Evolutionary conservation across 495 filamentous ascomycete genomes (phyloP).

Genomic region (Emericellopsis terricola): DNA sequence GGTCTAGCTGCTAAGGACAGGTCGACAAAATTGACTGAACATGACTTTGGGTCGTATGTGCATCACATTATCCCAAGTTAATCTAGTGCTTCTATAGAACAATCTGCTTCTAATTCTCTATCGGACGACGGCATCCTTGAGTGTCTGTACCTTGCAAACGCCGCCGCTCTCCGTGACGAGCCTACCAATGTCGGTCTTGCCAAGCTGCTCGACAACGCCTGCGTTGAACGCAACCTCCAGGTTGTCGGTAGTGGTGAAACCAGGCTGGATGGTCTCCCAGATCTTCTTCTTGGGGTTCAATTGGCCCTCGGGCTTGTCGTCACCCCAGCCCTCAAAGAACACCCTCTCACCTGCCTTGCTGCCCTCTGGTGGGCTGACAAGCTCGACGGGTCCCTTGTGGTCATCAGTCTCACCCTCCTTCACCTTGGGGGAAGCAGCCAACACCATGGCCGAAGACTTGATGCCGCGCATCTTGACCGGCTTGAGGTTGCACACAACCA

Average conservation of each 20-base stretch:
- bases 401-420: constrained; percentile 64
- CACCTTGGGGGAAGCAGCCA: constrained; percentile 73
- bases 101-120: too few species aligned
- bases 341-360: constrained; percentile 70
- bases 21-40: too few species aligned
- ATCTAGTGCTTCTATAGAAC: too few species aligned
- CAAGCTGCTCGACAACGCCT: constrained; percentile 25
- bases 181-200: constrained; percentile 48
- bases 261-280: constrained; percentile 90
- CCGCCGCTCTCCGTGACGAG: constrained; percentile 53
- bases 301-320: constrained; percentile 75
- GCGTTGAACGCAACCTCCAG: constrained; percentile 55
- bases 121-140: constrained; percentile 56
- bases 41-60: too few species aligned
- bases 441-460: constrained; percentile 88
- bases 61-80: too few species aligned
- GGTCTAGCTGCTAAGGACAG: too few species aligned
- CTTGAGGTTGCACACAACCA: constrained; percentile 93
- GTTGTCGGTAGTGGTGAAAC: constrained; percentile 68
- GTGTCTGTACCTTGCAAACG: constrained; percentile 51
- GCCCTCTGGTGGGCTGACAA: constrained; percentile 71
- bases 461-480: constrained; percentile 97
- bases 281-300: constrained; percentile 99
- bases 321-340: constrained; percentile 87
- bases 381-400: constrained; percentile 81